Base-by-base conservation (phyloP, 495 filamentous ascomycete genomes). In the Ramalina intermedia region DNA sequence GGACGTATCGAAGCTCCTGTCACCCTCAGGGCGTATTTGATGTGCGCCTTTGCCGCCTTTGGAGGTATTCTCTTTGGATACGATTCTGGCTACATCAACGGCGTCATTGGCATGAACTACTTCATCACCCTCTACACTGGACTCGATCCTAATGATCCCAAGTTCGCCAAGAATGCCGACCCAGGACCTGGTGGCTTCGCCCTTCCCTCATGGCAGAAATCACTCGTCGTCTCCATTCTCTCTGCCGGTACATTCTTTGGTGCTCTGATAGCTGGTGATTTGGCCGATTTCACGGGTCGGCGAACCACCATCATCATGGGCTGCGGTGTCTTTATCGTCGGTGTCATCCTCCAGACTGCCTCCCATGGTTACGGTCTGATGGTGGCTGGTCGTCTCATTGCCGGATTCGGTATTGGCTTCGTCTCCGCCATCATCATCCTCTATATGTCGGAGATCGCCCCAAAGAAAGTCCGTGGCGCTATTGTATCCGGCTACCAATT, bases 391-490 rank as follows among this genome's bases (percentile, higher is more conserved):
- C 80, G 83, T 70, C 60, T 85, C 48, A 66, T 87, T 56, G 78
- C 81, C 35, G 83, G 83, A 52, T 65, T 85, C 49, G 83, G 83
- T 63, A 76, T 86, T 44, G 83, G 83, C 48, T 82, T 85, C 51
- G 80, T 83, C 47, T 84, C 79, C 1, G 80, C 82, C 51, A 76
- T 84, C 58, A 75, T 69, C 2, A 66, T 69, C 12, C 62, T 79
- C 5, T 74, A 74, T 56, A 63, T 73, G 36, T 66, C 69, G 0
- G 70, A 73, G 44, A 71, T 66, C 45, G 60, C 57, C 29, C 68
- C 69, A 0, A 61, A 65, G 3, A 54, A 62, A 18, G 66, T 63
- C 21, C 63, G 70, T 44, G 70, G 69, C 42, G 66, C 69, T 14
- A 63, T 74, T 40, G 66, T 70, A 6, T 61, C 70, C 3, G 70